Conservation (phyloP, 2,329 filamentous ascomycete genomes). For the Penicillium sp. region DNA sequence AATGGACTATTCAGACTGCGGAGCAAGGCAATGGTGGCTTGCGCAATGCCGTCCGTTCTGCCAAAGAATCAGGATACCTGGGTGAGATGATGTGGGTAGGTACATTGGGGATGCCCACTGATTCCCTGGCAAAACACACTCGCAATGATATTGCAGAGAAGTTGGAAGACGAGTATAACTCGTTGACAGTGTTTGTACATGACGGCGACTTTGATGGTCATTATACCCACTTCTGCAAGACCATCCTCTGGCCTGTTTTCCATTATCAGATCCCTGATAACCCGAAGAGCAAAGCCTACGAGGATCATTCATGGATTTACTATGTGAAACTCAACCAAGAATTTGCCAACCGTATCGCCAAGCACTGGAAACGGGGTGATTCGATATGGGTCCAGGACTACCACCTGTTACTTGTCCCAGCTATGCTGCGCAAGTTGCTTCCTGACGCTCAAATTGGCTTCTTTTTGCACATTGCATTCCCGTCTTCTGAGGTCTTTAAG, state of each 20-base stretch:
- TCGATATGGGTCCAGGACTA: slow-evolving; percentile 96
- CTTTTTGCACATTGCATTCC: slow-evolving; percentile 93
- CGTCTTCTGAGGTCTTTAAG: slow-evolving; percentile 92
- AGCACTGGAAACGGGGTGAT: slow-evolving; percentile 91
- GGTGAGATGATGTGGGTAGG: slow-evolving; percentile 86
- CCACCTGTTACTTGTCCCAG: slow-evolving; percentile 83
- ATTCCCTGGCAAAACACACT: slow-evolving; percentile 72
- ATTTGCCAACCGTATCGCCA: slow-evolving; percentile 86
- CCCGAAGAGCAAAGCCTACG: slow-evolving; percentile 96
- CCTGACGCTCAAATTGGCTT: slow-evolving; percentile 95
- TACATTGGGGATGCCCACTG: slow-evolving; percentile 90
- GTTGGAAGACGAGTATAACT: slow-evolving; percentile 77
- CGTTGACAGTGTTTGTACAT: slow-evolving; percentile 78
- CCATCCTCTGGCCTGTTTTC: slow-evolving; percentile 95
- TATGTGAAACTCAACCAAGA: slow-evolving; percentile 91
- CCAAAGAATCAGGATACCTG: slow-evolving; percentile 66
- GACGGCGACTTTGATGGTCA: slow-evolving; percentile 94
- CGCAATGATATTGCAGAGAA: slow-evolving; percentile 82
- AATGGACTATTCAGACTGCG: slow-evolving; percentile 80
- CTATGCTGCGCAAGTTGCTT: slow-evolving; percentile 80
- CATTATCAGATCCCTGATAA: slow-evolving; percentile 98
- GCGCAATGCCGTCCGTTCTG: slow-evolving; percentile 81
- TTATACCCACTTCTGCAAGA: slow-evolving; percentile 95
- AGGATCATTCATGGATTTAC: slow-evolving; percentile 95
- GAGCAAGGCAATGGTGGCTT: slow-evolving; percentile 92